Evolutionary conservation across 2,329 filamentous ascomycete genomes (phyloP).

Genomic region (Orbilia brochopaga): DNA sequence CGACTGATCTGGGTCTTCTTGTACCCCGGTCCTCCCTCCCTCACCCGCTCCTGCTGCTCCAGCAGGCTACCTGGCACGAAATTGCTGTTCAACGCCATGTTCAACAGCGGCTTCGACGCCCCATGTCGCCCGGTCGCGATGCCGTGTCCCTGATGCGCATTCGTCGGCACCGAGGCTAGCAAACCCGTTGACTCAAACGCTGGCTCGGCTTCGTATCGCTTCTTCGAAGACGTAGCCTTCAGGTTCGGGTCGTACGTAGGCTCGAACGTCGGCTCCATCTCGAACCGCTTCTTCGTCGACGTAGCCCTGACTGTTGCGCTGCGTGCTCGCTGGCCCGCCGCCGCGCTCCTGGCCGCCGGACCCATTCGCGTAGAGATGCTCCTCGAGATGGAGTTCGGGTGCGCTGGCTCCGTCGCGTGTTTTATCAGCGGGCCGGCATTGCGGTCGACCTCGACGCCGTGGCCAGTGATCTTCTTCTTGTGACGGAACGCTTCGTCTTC

Average conservation of each 20-base stretch:
- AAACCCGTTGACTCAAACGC: conserved; percentile 43
- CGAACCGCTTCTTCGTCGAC: conserved; percentile 20
- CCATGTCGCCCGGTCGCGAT: conserved; percentile 40
- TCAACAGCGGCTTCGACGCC: conserved; percentile 31
- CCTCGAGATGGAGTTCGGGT: conserved; percentile 20
- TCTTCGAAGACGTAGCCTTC: conserved; percentile 22
- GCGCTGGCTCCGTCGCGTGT: conserved; percentile 31
- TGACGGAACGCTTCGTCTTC: conserved; percentile 36
- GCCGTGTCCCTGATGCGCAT: conserved; percentile 21
- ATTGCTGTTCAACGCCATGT: conserved; percentile 45
- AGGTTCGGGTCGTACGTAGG: conserved; percentile 6
- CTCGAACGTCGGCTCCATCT: conserved; percentile 15
- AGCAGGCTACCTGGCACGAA: conserved; percentile 42
- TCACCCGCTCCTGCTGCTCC: conserved; percentile 48
- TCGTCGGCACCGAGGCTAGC: conserved; percentile 31
- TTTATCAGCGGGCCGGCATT: conserved; percentile 39
- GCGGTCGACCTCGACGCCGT: conserved; percentile 39
- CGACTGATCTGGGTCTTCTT: conserved; percentile 27
- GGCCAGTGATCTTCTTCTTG: conserved; percentile 47
- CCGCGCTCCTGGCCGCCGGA: neutral
- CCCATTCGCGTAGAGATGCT: conserved; percentile 47
- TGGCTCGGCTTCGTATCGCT: conserved; percentile 25
- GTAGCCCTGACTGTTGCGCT: conserved; percentile 34
- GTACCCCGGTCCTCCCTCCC: conserved; percentile 33
- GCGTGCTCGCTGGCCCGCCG: conserved; percentile 17